Conservation (phyloP, 2,329 filamentous ascomycete species). For the Trichoderma sp. region DNA sequence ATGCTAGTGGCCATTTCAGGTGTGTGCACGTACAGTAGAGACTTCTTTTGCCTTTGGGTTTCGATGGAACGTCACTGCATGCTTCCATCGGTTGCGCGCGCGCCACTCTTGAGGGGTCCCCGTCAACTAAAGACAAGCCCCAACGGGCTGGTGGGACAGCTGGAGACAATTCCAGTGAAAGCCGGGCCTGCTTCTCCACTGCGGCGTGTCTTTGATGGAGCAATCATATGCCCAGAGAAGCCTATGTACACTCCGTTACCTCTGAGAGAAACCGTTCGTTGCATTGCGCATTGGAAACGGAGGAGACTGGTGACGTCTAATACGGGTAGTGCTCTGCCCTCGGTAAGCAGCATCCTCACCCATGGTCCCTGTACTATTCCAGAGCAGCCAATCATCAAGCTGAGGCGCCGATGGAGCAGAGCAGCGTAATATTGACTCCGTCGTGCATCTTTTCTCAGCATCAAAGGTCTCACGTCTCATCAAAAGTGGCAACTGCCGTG, state of each 20-base stretch:
- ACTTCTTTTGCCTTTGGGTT: background rate
- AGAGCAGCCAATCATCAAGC: conserved; percentile 1
- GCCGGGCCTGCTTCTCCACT: background rate
- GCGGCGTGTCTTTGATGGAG: background rate
- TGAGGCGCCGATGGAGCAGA: background rate
- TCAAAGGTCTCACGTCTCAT: conserved; percentile 21
- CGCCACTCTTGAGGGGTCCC: background rate
- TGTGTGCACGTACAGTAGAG: background rate
- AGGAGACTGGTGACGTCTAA: background rate
- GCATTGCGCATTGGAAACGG: background rate
- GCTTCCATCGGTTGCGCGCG: conserved; percentile 14
- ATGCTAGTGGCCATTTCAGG: background rate
- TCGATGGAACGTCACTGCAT: conserved; percentile 34
- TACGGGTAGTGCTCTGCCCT: background rate
- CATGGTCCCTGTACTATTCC: background rate
- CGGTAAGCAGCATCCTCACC: background rate
- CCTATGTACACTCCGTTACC: background rate
- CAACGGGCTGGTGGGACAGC: background rate
- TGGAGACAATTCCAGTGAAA: background rate
- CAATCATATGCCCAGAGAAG: background rate
- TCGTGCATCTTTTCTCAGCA: background rate
- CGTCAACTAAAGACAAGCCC: background rate
- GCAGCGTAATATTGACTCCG: background rate
- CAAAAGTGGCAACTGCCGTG: conserved; percentile 16
- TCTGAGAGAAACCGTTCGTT: background rate